Percentiles rank a stretch among this genome's conserved stretches.
Conservation (phyloP, 208 protist species). For the Trypanosoma conorhini region DNA sequence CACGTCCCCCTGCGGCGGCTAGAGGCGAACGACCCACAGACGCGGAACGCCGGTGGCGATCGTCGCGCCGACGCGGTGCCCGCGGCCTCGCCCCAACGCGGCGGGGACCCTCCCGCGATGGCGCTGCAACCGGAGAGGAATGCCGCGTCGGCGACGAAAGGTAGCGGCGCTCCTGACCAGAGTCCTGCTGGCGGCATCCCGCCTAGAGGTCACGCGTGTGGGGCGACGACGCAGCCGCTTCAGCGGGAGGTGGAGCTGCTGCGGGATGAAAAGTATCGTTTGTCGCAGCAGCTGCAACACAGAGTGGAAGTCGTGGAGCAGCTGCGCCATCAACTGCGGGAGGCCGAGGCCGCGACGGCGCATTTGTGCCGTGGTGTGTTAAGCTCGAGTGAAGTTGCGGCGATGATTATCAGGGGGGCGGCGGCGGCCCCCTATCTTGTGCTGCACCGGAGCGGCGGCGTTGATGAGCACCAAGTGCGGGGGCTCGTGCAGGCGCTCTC, state of each 20-base stretch:
- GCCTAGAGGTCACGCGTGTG: background rate
- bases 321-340: background rate
- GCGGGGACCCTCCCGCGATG: background rate
- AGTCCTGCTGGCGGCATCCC: background rate
- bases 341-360: background rate
- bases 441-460: background rate
- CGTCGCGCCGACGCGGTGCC: background rate
- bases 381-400: constrained; percentile 8
- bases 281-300: background rate
- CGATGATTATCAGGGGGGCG: background rate
- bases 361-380: constrained; percentile 4
- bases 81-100: too few species aligned
- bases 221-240: background rate
- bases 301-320: background rate
- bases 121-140: background rate
- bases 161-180: background rate
- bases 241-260: constrained; percentile 10
- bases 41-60: background rate
- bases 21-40: background rate
- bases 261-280: constrained; percentile 3
- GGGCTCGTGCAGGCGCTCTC: constrained; percentile 7
- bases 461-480: constrained; percentile 7
- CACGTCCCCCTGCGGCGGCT: background rate
- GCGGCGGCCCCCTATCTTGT: background rate
- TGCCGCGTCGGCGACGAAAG: background rate